Percentiles rank a stretch among this genome's conserved stretches.
Conservation (phyloP, 345 rosid species). For the Populus tremula region DNA sequence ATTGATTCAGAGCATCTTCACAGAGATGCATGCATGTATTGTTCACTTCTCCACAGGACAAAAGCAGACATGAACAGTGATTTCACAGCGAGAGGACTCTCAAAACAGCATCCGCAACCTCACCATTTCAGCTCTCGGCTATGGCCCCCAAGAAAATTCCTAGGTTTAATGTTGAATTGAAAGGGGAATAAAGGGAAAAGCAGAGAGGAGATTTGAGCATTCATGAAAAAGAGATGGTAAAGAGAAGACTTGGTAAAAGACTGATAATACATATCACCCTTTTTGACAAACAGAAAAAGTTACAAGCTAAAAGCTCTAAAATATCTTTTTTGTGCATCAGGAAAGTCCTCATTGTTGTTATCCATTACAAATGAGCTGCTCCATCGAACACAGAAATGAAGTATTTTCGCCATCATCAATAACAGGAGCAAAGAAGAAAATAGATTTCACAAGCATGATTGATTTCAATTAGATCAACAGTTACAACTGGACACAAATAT, state of each 20-base stretch:
- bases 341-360: constrained; percentile 13
- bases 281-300: constrained; percentile 29
- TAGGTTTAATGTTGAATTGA: constrained; percentile 12
- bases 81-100: constrained; percentile 8
- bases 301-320: constrained; percentile 22
- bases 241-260: constrained; percentile 19
- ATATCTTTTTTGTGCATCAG: not conserved
- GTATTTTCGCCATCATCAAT: not conserved
- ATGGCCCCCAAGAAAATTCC: constrained; percentile 1
- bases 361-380: not conserved
- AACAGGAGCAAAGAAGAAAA: not conserved
- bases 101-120: constrained; percentile 27
- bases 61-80: constrained; percentile 10
- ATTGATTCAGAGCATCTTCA: constrained; percentile 45
- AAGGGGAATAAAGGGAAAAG: constrained; percentile 13
- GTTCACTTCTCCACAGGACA: constrained; percentile 25
- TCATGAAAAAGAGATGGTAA: constrained; percentile 14
- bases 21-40: constrained; percentile 29
- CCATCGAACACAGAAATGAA: not conserved
- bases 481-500: constrained; percentile 27
- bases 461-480: constrained; percentile 37
- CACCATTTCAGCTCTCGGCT: constrained; percentile 13
- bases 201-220: constrained; percentile 8
- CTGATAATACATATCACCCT: constrained; percentile 15
- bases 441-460: constrained; percentile 26